Base-by-base conservation (phyloP, 192 early-diverging fungal species). In the Fimicolochytrium jonesii region DNA sequence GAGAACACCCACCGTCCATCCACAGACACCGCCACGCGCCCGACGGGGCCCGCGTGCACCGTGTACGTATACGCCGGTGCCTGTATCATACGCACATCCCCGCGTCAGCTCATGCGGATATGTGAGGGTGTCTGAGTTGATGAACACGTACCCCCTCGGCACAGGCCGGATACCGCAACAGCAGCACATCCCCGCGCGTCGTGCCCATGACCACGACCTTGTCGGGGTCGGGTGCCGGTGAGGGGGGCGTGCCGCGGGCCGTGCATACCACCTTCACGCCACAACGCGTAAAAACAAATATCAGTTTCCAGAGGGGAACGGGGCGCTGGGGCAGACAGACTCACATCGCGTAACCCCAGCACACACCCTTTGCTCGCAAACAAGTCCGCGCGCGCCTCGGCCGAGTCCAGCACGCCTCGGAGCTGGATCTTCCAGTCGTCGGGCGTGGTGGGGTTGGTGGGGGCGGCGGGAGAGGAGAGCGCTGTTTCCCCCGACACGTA, bases 141-240 rank as follows among this genome's bases (percentile, higher is more conserved):
- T 25, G 17, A 15, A 26, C 32, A 41, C 57, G 59, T 59, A 67
- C 66, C 36, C 20, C 37, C 41, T 26, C 32, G 2, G 15, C 9
- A 32, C 20, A 60, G 7, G 66, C 66, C n/a, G 66, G 66, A 52
- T 67, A 67, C 9, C 49, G 56, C 18, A 67, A 25, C n/a, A 67
- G 18, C 20, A 52, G 51, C n/a, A 67, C 39, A 29, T 67, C 58
- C 3, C 66, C 66, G 10, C 48, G 18, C 1, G 30, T 29, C 3
- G 66, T 67, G 0, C 56, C 66, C 22, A 67, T 22, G 15, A 60
- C 33, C n/a, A n/a, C n/a, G n/a, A n/a, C n/a, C n/a, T n/a, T n/a
- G n/a, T n/a, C n/a, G n/a, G n/a, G n/a, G n/a, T n/a, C n/a, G n/a
- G n/a, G n/a, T n/a, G n/a, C n/a, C n/a, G n/a, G n/a, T n/a, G n/a